phyloP scores from a whole-genome alignment of 805 yeast genomes.

The Yarrowia sp. region DNA sequence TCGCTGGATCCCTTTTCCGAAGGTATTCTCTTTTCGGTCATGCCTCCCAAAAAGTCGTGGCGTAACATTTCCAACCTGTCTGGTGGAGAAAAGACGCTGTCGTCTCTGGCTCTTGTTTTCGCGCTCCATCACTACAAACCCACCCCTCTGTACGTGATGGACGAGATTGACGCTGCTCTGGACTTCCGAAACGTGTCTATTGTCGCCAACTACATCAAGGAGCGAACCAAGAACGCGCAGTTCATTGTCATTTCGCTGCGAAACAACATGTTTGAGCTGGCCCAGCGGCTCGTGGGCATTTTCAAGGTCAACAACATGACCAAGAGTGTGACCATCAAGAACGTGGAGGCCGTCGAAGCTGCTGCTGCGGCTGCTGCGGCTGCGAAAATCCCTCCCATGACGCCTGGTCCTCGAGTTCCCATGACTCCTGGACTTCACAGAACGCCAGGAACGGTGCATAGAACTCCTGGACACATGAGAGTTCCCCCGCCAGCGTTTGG shows the following conservation, averaged over 20 bases:
- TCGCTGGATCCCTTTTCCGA: constrained; percentile 97
- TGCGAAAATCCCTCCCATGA: constrained; percentile 29
- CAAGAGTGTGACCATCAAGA: constrained; percentile 76
- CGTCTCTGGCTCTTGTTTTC: constrained; percentile 93
- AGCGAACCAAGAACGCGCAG: constrained; percentile 94
- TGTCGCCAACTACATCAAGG: constrained; percentile 96
- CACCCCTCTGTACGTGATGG: constrained; percentile 97
- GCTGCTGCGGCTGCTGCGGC: constrained; percentile 28
- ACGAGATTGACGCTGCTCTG: constrained; percentile 97
- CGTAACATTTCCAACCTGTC: constrained; percentile 91
- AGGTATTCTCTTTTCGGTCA: constrained; percentile 94
- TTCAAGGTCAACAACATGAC: constrained; percentile 94
- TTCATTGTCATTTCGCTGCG: constrained; percentile 93
- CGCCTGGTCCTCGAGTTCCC: constrained; percentile 11
- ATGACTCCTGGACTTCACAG: constrained; percentile 21
- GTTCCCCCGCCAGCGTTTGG: constrained; percentile 18
- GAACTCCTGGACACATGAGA: constrained; percentile 8
- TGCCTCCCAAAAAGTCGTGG: constrained; percentile 99
- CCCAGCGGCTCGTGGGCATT: constrained; percentile 92
- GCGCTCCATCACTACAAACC: constrained; percentile 96
- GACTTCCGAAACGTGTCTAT: constrained; percentile 97
- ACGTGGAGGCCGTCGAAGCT: constrained; percentile 55
- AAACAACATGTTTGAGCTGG: constrained; percentile 97
- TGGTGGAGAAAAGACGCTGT: constrained; percentile 97
- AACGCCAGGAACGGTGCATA: background rate